phyloP scores from a whole-genome alignment of 2,329 filamentous ascomycete species.

The Neonectria coccinea region DNA sequence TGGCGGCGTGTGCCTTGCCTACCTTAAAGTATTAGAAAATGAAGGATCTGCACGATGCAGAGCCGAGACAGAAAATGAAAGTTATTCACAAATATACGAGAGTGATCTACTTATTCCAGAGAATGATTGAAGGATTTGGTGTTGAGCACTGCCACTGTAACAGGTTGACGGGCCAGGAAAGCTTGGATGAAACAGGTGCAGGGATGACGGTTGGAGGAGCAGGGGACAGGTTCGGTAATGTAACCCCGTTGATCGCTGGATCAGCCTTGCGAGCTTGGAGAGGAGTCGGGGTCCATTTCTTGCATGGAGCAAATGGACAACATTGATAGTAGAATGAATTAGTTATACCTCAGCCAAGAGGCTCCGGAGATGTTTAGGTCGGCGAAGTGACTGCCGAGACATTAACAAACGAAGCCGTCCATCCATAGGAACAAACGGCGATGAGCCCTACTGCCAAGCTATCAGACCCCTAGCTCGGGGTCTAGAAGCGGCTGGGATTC shows the following conservation, averaged over 20 bases:
- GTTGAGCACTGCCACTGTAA: slow-evolving; percentile 13
- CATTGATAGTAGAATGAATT: too few relatives aligned
- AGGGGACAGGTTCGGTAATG: slow-evolving; percentile 2
- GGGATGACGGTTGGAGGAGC: slow-evolving; percentile 7
- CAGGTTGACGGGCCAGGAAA: slow-evolving; percentile 1
- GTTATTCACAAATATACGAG: background rate
- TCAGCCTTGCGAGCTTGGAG: slow-evolving; percentile 25
- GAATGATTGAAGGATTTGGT: slow-evolving; percentile 2
- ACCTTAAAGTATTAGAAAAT: background rate
- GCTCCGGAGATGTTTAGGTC: background rate
- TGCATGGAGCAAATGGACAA: too few relatives aligned
- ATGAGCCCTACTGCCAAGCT: background rate
- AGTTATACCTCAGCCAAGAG: background rate
- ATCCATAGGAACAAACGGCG: background rate
- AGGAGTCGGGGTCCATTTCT: background rate
- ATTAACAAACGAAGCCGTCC: background rate
- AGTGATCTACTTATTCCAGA: background rate
- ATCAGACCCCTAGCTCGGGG: background rate
- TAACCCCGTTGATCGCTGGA: slow-evolving; percentile 18
- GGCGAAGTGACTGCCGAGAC: background rate
- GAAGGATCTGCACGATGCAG: background rate
- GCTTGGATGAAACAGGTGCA: slow-evolving; percentile 14
- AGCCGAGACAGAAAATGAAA: background rate
- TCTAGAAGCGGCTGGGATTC: background rate
- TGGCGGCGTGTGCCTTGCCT: background rate